Base-by-base conservation (phyloP, 768 basidiomycete genomes). In the Hygrocybe punicea region DNA sequence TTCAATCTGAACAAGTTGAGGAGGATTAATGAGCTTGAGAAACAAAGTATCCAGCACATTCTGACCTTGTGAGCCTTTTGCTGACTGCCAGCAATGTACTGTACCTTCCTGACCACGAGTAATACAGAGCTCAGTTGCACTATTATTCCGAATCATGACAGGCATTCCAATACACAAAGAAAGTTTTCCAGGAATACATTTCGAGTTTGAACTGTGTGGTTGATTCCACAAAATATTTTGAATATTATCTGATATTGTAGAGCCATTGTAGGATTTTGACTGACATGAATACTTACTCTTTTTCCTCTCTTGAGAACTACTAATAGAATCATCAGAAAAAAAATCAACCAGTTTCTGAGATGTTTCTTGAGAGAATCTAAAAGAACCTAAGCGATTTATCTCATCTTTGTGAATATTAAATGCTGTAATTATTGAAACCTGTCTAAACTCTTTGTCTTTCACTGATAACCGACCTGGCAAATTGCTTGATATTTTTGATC, bases 391-490 rank as follows among this genome's bases (percentile, higher is more conserved):
- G 9, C 60, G 17, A 62, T 79, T 79, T 0, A 77, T 67, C 51
- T 63, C 56, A 60, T 78, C 77, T 57, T 73, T 71, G 23, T 73
- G 65, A 10, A 62, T 24, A 67, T 77, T 78, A 16, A 59, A 58
- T 5, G 67, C 65, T 2, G 73, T 76, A 25, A 80, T 79, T 13
- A 78, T 65, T 2, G 76, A 69, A 2, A 73, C 64, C 64, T 74
- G 59, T 23, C 67, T 29, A 51, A 75, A 78, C 13, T 33, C 6
- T n/a, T 55, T 17, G 21, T 55, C 53, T 25, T 47, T 36, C 16
- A 71, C 33, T 29, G 23, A 51, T 1, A 60, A 57, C 23, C 47
- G 53, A 14, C 55, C 58, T 2, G 55, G 46, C 14, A n/a, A 8
- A 1, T 34, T 37, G 13, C 68, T 60, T 2, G 67, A 58, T 1